These are phyloP conservation scores for Gomphus sp. DNA, from an alignment of 1,284 basidiomycete genomes.

Conservation along the genomic window DNA sequence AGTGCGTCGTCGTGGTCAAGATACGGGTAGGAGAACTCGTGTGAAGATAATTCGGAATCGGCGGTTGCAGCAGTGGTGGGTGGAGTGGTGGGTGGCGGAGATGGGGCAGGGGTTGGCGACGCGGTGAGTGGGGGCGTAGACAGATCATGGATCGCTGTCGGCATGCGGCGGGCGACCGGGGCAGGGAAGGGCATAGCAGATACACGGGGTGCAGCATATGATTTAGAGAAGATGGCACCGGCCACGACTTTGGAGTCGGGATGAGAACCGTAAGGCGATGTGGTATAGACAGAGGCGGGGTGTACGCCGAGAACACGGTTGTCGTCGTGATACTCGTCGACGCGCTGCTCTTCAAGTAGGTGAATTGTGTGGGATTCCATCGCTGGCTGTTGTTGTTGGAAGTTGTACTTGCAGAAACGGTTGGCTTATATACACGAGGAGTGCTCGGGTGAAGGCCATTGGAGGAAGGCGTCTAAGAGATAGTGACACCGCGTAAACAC, in stretches of 20 bases:
- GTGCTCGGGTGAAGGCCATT: too few species aligned
- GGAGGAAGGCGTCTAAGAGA: too few species aligned
- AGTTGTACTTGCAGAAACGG: too few species aligned
- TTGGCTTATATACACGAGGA: too few species aligned
- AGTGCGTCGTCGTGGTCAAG: too few species aligned
- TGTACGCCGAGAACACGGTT: constrained; percentile 36
- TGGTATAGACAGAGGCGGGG: constrained; percentile 13
- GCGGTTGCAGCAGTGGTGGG: not conserved
- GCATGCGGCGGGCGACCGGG: too few species aligned
- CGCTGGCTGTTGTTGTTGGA: not conserved
- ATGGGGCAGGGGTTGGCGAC: not conserved
- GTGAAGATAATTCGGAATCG: not conserved
- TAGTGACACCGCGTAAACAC: too few species aligned
- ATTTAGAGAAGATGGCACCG: too few species aligned
- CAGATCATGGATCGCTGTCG: too few species aligned
- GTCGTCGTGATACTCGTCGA: constrained; percentile 11
- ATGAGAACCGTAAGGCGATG: constrained; percentile 4
- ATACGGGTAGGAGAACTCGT: too few species aligned
- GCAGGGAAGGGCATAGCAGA: too few species aligned
- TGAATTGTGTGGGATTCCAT: not conserved
- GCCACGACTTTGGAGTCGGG: not conserved
- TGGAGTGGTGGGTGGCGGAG: not conserved
- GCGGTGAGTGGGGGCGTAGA: constrained; percentile 9
- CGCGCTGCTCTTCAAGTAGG: constrained; percentile 7
- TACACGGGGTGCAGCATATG: constrained; percentile 10